Conservation (phyloP, 1,284 basidiomycete genomes). For the Malassezia brasiliensis region DNA sequence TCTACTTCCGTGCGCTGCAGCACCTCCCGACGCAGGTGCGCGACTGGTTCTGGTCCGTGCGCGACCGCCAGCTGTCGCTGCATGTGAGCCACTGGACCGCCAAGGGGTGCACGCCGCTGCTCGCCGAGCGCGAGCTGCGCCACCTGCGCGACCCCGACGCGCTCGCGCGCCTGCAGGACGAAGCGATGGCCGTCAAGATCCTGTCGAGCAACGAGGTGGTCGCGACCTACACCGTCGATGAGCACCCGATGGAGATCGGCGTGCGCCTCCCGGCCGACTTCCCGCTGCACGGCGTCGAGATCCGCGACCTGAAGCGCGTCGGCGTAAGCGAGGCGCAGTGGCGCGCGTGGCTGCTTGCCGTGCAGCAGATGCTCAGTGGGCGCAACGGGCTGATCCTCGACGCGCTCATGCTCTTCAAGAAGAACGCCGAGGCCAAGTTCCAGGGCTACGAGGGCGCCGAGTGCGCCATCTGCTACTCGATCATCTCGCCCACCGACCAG, state of each 20-base stretch:
- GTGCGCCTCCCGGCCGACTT: constrained; percentile 80
- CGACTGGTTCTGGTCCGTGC: constrained; percentile 73
- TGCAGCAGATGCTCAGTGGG: constrained; percentile 75
- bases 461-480: constrained; percentile 56
- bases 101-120: constrained; percentile 77
- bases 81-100: constrained; percentile 70
- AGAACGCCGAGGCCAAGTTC: constrained; percentile 63
- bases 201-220: constrained; percentile 58
- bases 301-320: constrained; percentile 71
- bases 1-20: constrained; percentile 54
- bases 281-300: constrained; percentile 78
- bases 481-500: constrained; percentile 83
- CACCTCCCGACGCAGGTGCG: constrained; percentile 51
- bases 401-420: constrained; percentile 84
- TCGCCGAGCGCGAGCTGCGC: constrained; percentile 72
- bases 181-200: constrained; percentile 61
- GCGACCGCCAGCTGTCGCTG: constrained; percentile 73
- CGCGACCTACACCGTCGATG: constrained; percentile 72
- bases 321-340: constrained; percentile 75
- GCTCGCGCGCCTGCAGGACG: constrained; percentile 63
- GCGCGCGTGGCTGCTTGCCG: constrained; percentile 85
- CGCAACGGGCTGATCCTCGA: constrained; percentile 86
- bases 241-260: constrained; percentile 83
- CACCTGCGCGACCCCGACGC: constrained; percentile 62
- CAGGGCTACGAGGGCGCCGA: constrained; percentile 39